Base-by-base conservation (phyloP, 495 filamentous ascomycete species). In the Hypoxylon subgilvum region DNA sequence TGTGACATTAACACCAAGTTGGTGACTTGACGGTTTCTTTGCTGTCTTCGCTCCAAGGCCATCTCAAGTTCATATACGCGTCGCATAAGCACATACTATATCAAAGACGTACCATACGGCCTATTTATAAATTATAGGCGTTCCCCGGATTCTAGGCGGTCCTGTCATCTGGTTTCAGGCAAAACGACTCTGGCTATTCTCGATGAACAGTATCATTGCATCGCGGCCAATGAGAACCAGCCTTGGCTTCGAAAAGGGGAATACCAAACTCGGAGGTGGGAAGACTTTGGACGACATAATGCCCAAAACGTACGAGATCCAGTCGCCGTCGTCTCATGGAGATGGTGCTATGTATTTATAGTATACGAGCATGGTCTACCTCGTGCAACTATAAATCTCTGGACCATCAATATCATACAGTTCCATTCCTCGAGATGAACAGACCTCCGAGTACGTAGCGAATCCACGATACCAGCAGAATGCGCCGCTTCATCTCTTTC, bases 71-170 rank as follows among this genome's bases (percentile, higher is more conserved):
- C n/a, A n/a, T n/a, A n/a, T n/a, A n/a, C n/a, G n/a, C n/a, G n/a
- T n/a, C 23, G 23, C 23, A 27, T 8, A 27, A 27, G 23, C n/a
- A n/a, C n/a, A 27, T 8, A 8, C 23, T 27, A 8, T 4, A 27
- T 27, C 4, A 27, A 8, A 30, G 27, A 42, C 12, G 22, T 16
- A 41, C 14, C 16, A 1, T 14, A 3, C 31, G 36, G 18, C 3
- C 42, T 56, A 47, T 56, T 47, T 56, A 42, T 43, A 39, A 47
- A 47, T 47, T 56, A 42, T 43, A 39, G 45, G 10, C 28, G 9
- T 54, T 35, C 32, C 40, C 43, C 16, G 6, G 39, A 36, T 50
- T 35, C 43, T 49, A 18, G 50, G 19, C 18, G 12, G 25, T 13
- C 39, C 27, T 22, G 13, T 4, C 10, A 16, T 3, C 1, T 38